These are phyloP conservation scores for Phytopythium delawarense DNA, from an alignment of 352 stramenopile species.

Conservation along the genomic window DNA sequence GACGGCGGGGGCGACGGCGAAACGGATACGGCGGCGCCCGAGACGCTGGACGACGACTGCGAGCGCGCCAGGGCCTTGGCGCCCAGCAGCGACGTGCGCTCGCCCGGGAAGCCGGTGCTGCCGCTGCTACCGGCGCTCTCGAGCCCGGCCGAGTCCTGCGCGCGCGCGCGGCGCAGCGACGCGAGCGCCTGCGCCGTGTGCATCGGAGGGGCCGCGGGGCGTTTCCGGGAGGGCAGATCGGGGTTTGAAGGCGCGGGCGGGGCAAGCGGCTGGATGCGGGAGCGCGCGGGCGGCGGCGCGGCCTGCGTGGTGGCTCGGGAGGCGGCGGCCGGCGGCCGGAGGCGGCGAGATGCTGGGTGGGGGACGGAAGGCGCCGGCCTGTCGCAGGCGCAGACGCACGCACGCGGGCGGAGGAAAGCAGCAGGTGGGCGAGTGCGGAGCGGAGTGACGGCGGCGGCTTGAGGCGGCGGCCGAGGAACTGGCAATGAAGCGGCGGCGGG, in stretches of 20 bases:
- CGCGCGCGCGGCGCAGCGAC: conserved; percentile 50
- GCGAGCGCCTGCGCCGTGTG: conserved; percentile 63
- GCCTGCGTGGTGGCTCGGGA: background rate
- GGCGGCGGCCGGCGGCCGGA: background rate
- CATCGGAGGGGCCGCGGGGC: conserved; percentile 20
- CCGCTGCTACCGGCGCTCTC: conserved; percentile 7
- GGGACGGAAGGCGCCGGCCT: too few species aligned
- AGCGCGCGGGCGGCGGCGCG: background rate
- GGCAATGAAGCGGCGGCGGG: background rate
- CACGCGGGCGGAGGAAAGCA: too few species aligned
- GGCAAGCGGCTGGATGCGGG: conserved; percentile 2
- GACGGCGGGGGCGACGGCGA: conserved; percentile 7
- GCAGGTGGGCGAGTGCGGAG: background rate
- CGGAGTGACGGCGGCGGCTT: background rate
- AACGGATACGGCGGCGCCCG: background rate
- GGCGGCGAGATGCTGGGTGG: too few species aligned
- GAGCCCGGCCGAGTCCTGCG: conserved; percentile 18
- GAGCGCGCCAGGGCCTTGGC: conserved; percentile 13
- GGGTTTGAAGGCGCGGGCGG: background rate
- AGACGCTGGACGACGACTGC: conserved; percentile 4
- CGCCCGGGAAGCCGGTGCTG: conserved; percentile 18
- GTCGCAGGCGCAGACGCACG: background rate
- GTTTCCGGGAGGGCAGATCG: background rate
- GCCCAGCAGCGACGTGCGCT: conserved; percentile 36
- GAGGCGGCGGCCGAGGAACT: too few species aligned